A percentile compares a stretch with the other conserved stretches of the same genome.
Evolutionary conservation across 305 asterid genomes (phyloP).

Genomic region (Fraxinus platypoda): DNA sequence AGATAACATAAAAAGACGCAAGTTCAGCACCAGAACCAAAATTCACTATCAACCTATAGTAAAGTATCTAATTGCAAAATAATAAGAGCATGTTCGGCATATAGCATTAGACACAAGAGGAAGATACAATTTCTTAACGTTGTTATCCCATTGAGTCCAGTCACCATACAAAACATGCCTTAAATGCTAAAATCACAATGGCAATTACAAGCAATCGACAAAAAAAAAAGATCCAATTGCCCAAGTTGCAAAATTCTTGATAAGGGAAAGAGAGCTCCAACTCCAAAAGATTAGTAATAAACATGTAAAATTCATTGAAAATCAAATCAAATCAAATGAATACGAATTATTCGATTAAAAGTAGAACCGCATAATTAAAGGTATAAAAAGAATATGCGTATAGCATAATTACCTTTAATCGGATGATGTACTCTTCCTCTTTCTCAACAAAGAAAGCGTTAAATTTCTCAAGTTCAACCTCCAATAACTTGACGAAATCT

Average conservation of each 20-base stretch:
- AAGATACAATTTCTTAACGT: background rate
- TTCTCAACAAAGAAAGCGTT: slow-evolving; percentile 81
- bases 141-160: background rate
- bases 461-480: slow-evolving; percentile 88
- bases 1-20: background rate
- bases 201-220: background rate
- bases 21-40: background rate
- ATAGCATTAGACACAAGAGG: background rate
- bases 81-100: background rate
- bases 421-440: slow-evolving; percentile 83
- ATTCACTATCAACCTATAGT: background rate
- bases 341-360: background rate
- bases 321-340: background rate
- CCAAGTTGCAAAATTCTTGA: background rate
- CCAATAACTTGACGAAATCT: slow-evolving; percentile 67
- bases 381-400: background rate
- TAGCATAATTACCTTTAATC: slow-evolving; percentile 57
- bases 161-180: background rate
- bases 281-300: background rate
- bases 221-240: background rate
- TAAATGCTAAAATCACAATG: background rate
- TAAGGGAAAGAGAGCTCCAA: background rate
- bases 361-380: background rate
- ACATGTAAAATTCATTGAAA: background rate
- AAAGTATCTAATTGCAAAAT: background rate